A percentile compares a stretch with the other conserved stretches of the same genome.
phyloP scores from a whole-genome alignment of 768 basidiomycete genomes.

The Mrakia blollopis region DNA sequence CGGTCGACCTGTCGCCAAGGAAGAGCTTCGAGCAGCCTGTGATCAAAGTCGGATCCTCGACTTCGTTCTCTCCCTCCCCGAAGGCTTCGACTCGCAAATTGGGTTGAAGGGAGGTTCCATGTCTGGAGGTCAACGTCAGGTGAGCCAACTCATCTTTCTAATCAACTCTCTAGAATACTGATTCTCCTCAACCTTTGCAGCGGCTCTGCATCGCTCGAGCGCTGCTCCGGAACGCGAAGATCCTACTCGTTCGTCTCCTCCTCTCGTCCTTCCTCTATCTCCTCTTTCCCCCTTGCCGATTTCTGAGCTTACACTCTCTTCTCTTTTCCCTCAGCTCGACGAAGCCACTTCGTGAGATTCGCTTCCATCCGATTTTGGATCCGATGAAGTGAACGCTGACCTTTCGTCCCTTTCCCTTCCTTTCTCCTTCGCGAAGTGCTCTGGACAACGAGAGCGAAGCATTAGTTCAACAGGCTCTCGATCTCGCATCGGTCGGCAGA shows the following conservation, averaged over 20 bases:
- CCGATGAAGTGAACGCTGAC: no score
- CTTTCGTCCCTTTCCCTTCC: no score
- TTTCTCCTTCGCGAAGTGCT: no score
- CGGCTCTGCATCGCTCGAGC: constrained; percentile 44
- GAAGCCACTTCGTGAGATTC: no score
- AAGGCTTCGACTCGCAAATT: constrained; percentile 40
- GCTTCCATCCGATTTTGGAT: no score
- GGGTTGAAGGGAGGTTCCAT: constrained; percentile 42
- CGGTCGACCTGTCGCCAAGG: constrained; percentile 2
- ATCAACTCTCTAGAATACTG: not conserved
- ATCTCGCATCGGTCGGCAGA: constrained; percentile 38
- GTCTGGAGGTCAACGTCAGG: constrained; percentile 42
- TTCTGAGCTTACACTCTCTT: not conserved
- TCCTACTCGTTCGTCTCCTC: constrained; percentile 38
- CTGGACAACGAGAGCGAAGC: constrained; percentile 40
- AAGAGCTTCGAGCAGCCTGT: constrained; percentile 21
- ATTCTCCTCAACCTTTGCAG: constrained; percentile 17
- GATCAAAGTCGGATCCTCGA: constrained; percentile 16
- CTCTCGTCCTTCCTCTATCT: not conserved
- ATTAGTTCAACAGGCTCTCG: constrained; percentile 39
- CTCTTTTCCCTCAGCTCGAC: not conserved
- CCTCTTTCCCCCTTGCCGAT: not conserved
- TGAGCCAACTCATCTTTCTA: not conserved
- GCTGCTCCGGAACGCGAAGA: constrained; percentile 40
- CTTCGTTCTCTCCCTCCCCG: constrained; percentile 31